phyloP scores from a whole-genome alignment of 345 rosid species.

The Lumnitzera littorea region DNA sequence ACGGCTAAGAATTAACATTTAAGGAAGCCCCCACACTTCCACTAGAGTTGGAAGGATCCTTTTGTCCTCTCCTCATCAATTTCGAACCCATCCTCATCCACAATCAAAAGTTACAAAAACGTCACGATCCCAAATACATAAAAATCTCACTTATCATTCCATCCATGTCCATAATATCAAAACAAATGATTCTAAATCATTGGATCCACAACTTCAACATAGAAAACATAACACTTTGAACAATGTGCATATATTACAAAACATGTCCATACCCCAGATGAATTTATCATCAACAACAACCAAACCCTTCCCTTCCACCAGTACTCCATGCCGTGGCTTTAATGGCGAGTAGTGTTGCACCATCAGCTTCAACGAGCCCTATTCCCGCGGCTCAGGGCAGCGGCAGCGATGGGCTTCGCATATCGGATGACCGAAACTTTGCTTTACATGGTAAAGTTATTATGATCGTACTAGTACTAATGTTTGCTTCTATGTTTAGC shows the following conservation, averaged over 20 bases:
- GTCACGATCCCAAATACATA: too few species aligned
- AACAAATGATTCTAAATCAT: too few species aligned
- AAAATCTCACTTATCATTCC: too few species aligned
- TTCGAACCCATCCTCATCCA: background rate
- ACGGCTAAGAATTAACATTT: background rate
- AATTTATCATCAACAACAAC: too few species aligned
- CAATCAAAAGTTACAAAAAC: too few species aligned
- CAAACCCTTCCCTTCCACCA: too few species aligned
- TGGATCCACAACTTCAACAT: too few species aligned
- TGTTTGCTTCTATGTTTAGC: slow-evolving; percentile 22
- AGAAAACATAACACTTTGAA: too few species aligned
- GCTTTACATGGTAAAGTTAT: slow-evolving; percentile 44
- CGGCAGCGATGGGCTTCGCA: slow-evolving; percentile 11
- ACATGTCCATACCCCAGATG: too few species aligned
- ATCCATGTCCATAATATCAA: too few species aligned
- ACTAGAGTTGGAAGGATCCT: background rate
- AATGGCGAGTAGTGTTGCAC: background rate
- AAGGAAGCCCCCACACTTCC: background rate
- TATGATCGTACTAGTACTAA: slow-evolving; percentile 30
- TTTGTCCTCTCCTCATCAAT: slow-evolving; percentile 1
- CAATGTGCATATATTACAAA: too few species aligned
- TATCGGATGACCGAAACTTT: slow-evolving; percentile 32
- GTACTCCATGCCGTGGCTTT: background rate
- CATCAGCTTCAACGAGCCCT: background rate
- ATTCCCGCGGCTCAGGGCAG: slow-evolving; percentile 4